Evolutionary conservation across 495 filamentous ascomycete genomes (phyloP).

Genomic region (Sporormia fimetaria): DNA sequence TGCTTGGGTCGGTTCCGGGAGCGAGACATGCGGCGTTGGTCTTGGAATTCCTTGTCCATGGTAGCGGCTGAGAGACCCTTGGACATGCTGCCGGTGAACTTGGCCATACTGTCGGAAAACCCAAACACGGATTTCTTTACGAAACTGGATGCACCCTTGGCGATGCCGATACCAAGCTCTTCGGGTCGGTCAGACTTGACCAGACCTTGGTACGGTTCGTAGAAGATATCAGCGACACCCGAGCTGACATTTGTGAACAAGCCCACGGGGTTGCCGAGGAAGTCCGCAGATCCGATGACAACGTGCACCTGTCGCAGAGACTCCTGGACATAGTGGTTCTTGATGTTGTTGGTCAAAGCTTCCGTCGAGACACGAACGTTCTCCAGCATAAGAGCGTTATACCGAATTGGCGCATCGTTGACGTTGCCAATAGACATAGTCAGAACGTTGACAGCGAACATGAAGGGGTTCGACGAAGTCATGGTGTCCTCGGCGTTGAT

Average conservation of each 20-base stretch:
- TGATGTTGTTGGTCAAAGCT: conserved; percentile 70
- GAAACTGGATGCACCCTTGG: conserved; percentile 91
- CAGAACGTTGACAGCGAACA: conserved; percentile 97
- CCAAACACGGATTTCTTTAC: conserved; percentile 98
- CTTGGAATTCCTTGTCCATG: conserved; percentile 96
- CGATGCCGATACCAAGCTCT: conserved; percentile 86
- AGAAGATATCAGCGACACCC: conserved; percentile 94
- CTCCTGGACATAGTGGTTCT: conserved; percentile 91
- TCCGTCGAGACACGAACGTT: conserved; percentile 86
- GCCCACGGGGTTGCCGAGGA: conserved; percentile 95
- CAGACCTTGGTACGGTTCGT: conserved; percentile 94
- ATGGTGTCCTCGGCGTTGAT: conserved; percentile 93
- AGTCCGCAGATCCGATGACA: conserved; percentile 91
- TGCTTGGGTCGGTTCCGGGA: conserved; percentile 93
- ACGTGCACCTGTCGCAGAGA: conserved; percentile 91
- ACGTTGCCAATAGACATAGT: conserved; percentile 99
- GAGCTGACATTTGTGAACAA: conserved; percentile 98
- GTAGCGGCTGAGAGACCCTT: conserved; percentile 92
- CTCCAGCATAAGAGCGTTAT: conserved; percentile 89
- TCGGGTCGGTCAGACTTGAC: conserved; percentile 93
- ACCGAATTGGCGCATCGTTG: conserved; percentile 86
- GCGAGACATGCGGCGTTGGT: conserved; percentile 84
- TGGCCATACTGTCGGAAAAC: conserved; percentile 89
- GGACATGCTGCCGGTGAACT: conserved; percentile 90
- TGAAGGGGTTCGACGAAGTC: conserved; percentile 76